phyloP scores from a whole-genome alignment of 2,329 filamentous ascomycete genomes.

The Aureobasidium lini region DNA sequence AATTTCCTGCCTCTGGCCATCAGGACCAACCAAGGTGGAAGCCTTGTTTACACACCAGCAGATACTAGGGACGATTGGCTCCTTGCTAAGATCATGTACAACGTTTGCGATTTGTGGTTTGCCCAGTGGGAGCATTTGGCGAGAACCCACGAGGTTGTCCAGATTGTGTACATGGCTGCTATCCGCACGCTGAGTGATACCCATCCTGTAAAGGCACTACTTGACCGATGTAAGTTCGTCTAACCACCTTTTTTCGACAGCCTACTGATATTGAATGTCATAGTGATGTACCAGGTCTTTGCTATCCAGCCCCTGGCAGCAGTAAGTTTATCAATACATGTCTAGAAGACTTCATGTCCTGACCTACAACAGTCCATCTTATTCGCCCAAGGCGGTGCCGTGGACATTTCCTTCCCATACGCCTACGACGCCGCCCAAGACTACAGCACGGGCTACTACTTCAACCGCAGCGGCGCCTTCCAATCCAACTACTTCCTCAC shows the following conservation, averaged over 20 bases:
- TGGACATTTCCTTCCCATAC: neutral
- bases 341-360: neutral
- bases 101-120: constrained; percentile 2
- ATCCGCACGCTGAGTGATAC: neutral
- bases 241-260: neutral
- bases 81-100: constrained; percentile 5
- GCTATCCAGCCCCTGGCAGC: neutral
- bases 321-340: neutral
- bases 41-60: neutral
- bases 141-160: neutral
- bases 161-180: constrained; percentile 3
- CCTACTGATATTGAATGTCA: neutral
- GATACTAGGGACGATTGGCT: neutral
- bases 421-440: neutral
- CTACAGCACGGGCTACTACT: constrained; percentile 4
- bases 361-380: neutral
- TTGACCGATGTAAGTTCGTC: neutral
- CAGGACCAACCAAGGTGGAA: neutral
- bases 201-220: neutral
- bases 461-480: constrained; percentile 1
- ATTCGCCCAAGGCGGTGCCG: neutral
- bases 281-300: constrained; percentile 5
- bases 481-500: neutral
- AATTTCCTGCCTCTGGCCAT: neutral
- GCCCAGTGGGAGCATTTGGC: constrained; percentile 1